These are phyloP conservation scores for Geranomyces variabilis DNA, from an alignment of 192 early-diverging fungal genomes.

Conservation along the genomic window DNA sequence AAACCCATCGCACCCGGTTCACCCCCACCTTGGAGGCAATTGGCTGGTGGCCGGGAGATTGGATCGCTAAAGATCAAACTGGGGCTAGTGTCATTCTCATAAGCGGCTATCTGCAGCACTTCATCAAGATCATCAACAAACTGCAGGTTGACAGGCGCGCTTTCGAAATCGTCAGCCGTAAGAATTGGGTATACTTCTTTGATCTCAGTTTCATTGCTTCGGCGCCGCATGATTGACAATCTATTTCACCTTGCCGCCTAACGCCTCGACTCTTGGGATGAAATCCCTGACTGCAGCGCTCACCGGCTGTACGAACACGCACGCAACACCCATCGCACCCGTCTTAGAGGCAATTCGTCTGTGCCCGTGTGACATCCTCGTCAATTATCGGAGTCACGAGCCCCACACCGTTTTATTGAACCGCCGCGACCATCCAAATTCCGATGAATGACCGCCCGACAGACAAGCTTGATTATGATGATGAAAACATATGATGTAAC, in stretches of 20 bases:
- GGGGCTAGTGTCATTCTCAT: constrained; percentile 1
- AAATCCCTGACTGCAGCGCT: too few species aligned
- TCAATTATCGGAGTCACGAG: too few species aligned
- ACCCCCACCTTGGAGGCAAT: constrained; percentile 5
- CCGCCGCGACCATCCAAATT: too few species aligned
- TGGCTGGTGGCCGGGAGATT: constrained; percentile 5
- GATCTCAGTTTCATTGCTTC: constrained; percentile 4
- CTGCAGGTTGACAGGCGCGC: background rate
- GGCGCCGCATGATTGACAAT: constrained; percentile 1
- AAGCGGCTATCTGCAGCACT: constrained; percentile 3
- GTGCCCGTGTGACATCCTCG: too few species aligned
- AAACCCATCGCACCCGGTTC: too few species aligned
- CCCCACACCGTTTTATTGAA: too few species aligned
- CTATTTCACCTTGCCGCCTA: constrained; percentile 3
- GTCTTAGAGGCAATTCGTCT: too few species aligned
- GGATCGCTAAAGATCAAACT: constrained; percentile 5
- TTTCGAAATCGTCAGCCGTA: constrained; percentile 5
- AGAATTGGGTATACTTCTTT: constrained; percentile 4
- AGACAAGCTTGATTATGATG: too few species aligned
- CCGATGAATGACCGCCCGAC: too few species aligned
- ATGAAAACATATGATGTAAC: too few species aligned
- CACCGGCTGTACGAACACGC: too few species aligned
- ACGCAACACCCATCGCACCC: too few species aligned
- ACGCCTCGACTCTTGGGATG: constrained; percentile 2
- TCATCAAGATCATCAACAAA: constrained; percentile 2